These are phyloP conservation scores for Talaromyces sp. DNA, from an alignment of 2,329 filamentous ascomycete genomes.

Conservation along the genomic window DNA sequence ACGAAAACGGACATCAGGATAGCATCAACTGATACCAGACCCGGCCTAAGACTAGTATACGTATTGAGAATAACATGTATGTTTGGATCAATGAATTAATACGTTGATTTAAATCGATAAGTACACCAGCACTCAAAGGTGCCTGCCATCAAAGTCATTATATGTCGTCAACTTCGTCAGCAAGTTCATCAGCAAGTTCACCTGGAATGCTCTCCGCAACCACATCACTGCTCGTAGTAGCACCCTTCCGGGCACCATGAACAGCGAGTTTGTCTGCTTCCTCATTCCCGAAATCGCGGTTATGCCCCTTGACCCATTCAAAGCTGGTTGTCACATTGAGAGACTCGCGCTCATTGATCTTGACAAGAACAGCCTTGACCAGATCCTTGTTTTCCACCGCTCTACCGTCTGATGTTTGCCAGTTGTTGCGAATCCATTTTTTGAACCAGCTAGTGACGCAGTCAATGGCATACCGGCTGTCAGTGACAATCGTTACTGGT, in stretches of 20 bases:
- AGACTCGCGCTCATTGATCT: conserved; percentile 63
- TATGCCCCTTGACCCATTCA: conserved; percentile 87
- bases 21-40: neutral
- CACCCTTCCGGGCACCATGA: conserved; percentile 50
- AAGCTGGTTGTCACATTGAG: conserved; percentile 62
- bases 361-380: conserved; percentile 63
- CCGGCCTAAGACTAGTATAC: neutral
- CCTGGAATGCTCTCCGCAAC: conserved; percentile 1
- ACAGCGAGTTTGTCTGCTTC: conserved; percentile 77
- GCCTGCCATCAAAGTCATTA: neutral
- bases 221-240: conserved; percentile 7
- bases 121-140: neutral
- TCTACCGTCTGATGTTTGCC: conserved; percentile 67
- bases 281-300: conserved; percentile 65
- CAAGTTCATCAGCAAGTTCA: conserved; percentile 8
- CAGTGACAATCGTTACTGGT: conserved; percentile 72
- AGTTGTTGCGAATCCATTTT: conserved; percentile 70
- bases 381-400: conserved; percentile 83
- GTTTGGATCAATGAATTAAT: neutral
- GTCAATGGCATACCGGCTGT: conserved; percentile 85
- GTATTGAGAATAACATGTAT: neutral
- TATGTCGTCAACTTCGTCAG: neutral
- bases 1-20: neutral
- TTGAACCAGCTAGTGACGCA: conserved; percentile 80
- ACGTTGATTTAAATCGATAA: neutral